A percentile compares a stretch with the other conserved stretches of the same genome.
phyloP scores from a whole-genome alignment of 345 rosid species.

The Cochlearia excelsa region DNA sequence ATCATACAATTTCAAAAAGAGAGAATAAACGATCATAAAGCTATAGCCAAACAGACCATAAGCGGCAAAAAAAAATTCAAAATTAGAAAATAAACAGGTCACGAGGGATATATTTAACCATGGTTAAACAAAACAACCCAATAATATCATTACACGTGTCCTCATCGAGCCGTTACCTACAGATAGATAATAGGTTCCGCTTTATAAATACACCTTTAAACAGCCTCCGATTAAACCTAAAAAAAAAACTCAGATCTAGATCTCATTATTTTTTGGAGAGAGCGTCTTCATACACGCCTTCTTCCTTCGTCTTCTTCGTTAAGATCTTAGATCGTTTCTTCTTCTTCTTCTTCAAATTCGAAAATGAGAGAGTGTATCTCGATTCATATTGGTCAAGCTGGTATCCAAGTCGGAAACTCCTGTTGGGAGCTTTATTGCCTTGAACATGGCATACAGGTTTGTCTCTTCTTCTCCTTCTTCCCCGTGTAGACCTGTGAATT shows the following conservation, averaged over 20 bases:
- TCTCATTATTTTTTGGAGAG: constrained; percentile 30
- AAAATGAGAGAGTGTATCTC: constrained; percentile 75
- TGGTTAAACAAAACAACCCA: constrained; percentile 21
- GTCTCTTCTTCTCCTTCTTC: not conserved
- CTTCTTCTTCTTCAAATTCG: constrained; percentile 9
- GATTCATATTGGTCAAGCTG: constrained; percentile 77
- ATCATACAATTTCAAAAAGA: too few species aligned
- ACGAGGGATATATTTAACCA: constrained; percentile 20
- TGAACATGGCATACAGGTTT: constrained; percentile 50
- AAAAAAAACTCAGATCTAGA: constrained; percentile 14
- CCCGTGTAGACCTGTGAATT: not conserved
- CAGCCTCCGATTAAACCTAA: not conserved
- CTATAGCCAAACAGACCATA: too few species aligned
- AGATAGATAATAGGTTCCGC: not conserved
- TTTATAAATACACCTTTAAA: constrained; percentile 30
- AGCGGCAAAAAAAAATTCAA: constrained; percentile 26
- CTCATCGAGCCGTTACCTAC: constrained; percentile 20
- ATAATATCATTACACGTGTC: constrained; percentile 30
- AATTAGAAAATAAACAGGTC: constrained; percentile 27
- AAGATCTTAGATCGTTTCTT: not conserved
- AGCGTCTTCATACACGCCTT: constrained; percentile 64
- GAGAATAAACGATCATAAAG: too few species aligned
- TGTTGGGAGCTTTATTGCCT: too few species aligned
- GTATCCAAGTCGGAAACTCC: constrained; percentile 67
- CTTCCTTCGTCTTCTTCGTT: constrained; percentile 26